These are phyloP conservation scores for Podospora didyma DNA, from an alignment of 495 filamentous ascomycete genomes.

Conservation along the genomic window DNA sequence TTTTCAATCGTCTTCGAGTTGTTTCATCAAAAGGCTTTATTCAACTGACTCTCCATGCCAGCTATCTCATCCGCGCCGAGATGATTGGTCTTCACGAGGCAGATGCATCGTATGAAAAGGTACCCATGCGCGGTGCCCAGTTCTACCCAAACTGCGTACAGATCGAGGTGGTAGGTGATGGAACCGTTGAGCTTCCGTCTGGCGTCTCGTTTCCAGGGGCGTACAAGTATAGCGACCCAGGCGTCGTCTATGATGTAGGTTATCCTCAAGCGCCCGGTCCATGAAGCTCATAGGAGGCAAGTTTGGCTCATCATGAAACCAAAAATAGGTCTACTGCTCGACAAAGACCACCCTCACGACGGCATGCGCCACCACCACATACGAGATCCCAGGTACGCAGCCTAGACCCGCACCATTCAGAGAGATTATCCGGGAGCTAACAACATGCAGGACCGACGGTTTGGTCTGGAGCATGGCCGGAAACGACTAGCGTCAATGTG, in stretches of 20 bases:
- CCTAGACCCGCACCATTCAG: too few species aligned
- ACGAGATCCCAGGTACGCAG: slow-evolving; percentile 17
- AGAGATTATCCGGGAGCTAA: not conserved
- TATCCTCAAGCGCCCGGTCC: not conserved
- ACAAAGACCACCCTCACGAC: slow-evolving; percentile 22
- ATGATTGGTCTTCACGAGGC: slow-evolving; percentile 46
- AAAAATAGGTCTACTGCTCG: slow-evolving; percentile 26
- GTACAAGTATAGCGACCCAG: slow-evolving; percentile 31
- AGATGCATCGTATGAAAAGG: slow-evolving; percentile 26
- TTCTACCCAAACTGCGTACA: slow-evolving; percentile 46
- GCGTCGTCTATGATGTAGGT: slow-evolving; percentile 30
- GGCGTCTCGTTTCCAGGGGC: slow-evolving; percentile 31
- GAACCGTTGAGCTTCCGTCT: slow-evolving; percentile 27
- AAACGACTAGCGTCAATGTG: slow-evolving; percentile 25
- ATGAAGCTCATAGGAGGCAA: not conserved
- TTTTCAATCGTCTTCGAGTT: not conserved
- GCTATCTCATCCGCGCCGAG: slow-evolving; percentile 44
- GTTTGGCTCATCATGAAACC: not conserved
- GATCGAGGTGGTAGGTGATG: slow-evolving; percentile 36
- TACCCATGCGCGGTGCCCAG: slow-evolving; percentile 37
- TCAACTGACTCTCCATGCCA: not conserved
- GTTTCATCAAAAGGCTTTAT: too few species aligned
- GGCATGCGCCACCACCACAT: slow-evolving; percentile 26
- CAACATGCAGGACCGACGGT: slow-evolving; percentile 22
- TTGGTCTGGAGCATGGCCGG: slow-evolving; percentile 32